phyloP scores from a whole-genome alignment of 1,284 basidiomycete genomes.

The Sanghuangporus weigelae region DNA sequence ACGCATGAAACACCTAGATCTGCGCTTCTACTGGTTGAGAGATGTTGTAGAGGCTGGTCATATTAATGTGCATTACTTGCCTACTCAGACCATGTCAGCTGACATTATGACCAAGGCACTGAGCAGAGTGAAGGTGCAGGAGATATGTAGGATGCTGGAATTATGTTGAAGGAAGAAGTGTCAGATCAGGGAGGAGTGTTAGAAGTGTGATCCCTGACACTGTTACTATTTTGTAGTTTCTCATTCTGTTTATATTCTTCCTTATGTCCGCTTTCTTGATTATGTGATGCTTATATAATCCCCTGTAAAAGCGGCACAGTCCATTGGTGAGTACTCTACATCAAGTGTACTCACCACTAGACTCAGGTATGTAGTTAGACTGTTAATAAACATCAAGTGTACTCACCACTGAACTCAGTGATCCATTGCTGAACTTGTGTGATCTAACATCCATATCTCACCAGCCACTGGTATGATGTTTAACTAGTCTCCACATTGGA shows the following conservation, averaged over 20 bases:
- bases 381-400: no score
- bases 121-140: neutral
- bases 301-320: neutral
- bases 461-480: no score
- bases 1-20: constrained; percentile 26
- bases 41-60: constrained; percentile 20
- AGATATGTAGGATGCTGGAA: neutral
- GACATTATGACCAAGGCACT: constrained; percentile 7
- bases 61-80: neutral
- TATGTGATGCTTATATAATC: neutral
- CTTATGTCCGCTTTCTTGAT: neutral
- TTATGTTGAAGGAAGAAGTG: no score
- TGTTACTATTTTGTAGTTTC: neutral
- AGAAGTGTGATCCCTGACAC: neutral
- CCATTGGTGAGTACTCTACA: neutral
- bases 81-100: neutral
- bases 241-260: neutral
- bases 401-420: no score
- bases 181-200: neutral
- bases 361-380: constrained; percentile 5
- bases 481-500: no score
- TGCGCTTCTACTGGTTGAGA: constrained; percentile 24
- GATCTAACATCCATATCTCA: no score
- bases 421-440: no score
- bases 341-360: neutral